Evolutionary conservation across 1,284 basidiomycete genomes (phyloP), one percentile per base, ranked within the genome.

Genomic region (Polyporus tsugae): DNA sequence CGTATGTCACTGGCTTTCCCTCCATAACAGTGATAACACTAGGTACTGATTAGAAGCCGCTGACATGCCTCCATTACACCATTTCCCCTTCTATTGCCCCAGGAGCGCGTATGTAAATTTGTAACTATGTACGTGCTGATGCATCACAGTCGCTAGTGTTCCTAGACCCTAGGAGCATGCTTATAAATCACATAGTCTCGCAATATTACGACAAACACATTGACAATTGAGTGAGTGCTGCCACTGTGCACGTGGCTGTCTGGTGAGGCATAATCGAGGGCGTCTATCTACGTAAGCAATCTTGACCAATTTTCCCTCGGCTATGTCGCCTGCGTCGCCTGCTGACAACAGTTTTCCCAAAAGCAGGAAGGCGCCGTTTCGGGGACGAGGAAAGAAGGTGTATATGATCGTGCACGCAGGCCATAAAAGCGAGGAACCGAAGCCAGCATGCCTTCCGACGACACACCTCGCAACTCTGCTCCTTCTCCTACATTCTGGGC

Each of bases 361-460:
- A 55, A 19, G 19, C 55, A 58, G 35, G 35, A 17, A 58, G 9
- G 19, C 35, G 11, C 35, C 55, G 33, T n/a, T 38, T 19, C 55
- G 38, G 39, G 58, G 58, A 25, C 15, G 22, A 15, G 11, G 22
- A 55, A 53, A 17, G 49, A 5, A 35, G 35, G 25, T n/a, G 36
- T 59, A 25, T 29, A 25, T 39, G 25, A 41, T 13, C 13, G 58
- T 10, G 36, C 55, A 41, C 13, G 1, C 58, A 4, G 39, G 25
- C 58, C 58, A 53, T 62, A 62, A 62, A 52, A 53, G 61, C 61
- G 42, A 29, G 33, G 11, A 52, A 25, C 7, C 4, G 13, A 36
- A 6, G 4, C 22, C 38, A 49, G 11, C 44, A 64, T 64, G 62
- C 62, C 62, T 29, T 63, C 58, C 29, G 62, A 67, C 57, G 66